Percentiles rank a stretch among this genome's conserved stretches.
phyloP scores from a whole-genome alignment of 306 rosid species.

The Albizia julibrissin region DNA sequence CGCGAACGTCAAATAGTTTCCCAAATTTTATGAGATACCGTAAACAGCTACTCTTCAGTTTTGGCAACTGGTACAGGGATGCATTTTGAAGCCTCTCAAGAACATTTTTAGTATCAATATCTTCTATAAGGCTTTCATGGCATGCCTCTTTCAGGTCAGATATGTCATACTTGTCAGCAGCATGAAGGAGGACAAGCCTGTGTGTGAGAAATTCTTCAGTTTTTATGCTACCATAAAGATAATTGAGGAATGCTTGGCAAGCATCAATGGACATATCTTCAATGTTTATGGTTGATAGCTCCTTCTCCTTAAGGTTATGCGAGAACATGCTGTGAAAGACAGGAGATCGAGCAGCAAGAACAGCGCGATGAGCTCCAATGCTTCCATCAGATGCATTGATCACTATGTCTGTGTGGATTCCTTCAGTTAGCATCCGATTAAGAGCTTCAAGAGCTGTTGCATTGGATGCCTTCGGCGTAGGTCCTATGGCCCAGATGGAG shows the following conservation, averaged over 20 bases:
- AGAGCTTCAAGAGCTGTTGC: constrained; percentile 69
- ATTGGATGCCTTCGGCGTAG: constrained; percentile 57
- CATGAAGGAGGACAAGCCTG: constrained; percentile 76
- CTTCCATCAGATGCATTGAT: constrained; percentile 86
- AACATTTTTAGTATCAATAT: constrained; percentile 85
- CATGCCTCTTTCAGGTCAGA: constrained; percentile 80
- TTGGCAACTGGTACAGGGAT: constrained; percentile 69
- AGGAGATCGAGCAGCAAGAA: constrained; percentile 87
- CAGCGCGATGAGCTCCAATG: constrained; percentile 86
- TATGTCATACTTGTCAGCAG: constrained; percentile 94
- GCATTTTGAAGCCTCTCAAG: constrained; percentile 97
- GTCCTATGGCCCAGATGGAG: constrained; percentile 81
- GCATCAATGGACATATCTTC: constrained; percentile 86
- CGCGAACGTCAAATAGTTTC: constrained; percentile 76
- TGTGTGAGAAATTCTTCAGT: constrained; percentile 75
- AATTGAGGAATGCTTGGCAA: constrained; percentile 79
- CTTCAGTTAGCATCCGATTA: constrained; percentile 76
- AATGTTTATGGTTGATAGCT: constrained; percentile 75
- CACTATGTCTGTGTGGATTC: constrained; percentile 86
- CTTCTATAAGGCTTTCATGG: constrained; percentile 93
- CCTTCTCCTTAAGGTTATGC: constrained; percentile 88
- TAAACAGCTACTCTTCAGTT: constrained; percentile 72
- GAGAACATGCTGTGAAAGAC: constrained; percentile 94
- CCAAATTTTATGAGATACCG: constrained; percentile 91
- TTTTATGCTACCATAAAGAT: constrained; percentile 76